Evolutionary conservation across 257 asterid genomes (phyloP), one percentile per base, ranked within the genome.

Genomic region (Solanum tarijense): DNA sequence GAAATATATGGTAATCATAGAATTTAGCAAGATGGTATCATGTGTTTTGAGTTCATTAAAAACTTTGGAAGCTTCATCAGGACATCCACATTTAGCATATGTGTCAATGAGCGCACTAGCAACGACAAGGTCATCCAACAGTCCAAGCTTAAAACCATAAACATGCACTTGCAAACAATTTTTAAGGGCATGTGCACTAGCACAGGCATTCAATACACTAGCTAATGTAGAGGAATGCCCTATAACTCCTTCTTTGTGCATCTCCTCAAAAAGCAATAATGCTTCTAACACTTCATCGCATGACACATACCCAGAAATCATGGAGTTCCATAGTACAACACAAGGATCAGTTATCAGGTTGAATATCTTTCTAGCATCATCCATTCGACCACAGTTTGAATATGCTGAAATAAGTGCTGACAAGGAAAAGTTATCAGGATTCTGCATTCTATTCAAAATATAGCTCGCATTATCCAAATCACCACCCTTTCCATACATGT

Each of bases 401-500:
- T 89, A 93, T 65, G 97, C 93, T 23, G 98, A 92, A 72, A 96
- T 94, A 83, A 95, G 86, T 18, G 98, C 95, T 25, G 98, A 95
- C 89, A 96, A 82, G 21, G 98, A 94, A 89, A 94, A 94, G 88
- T 94, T 94, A 91, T 95, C 96, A 5, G 93, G 94, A 43, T 89
- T 88, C 34, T 90, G 91, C 93, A 91, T 88, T n/a, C 84, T 87
- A 43, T 71, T 86, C 86, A 94, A 79, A 72, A 94, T 78, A 35
- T 89, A 82, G 10, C 86, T 72, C 1, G 98, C 98, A 81, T 88
- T 88, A 83, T 90, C 93, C 91, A 95, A 89, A 90, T 94, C 95
- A 39, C 94, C 91, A 90, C 98, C 91, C 83, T 96, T 95, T 21
- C 91, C 96, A 82, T 95, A 94, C 98, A 96, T 92, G 88, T 95